Base-by-base conservation (phyloP, 768 basidiomycete species). In the Hydnomerulius pinastri region DNA sequence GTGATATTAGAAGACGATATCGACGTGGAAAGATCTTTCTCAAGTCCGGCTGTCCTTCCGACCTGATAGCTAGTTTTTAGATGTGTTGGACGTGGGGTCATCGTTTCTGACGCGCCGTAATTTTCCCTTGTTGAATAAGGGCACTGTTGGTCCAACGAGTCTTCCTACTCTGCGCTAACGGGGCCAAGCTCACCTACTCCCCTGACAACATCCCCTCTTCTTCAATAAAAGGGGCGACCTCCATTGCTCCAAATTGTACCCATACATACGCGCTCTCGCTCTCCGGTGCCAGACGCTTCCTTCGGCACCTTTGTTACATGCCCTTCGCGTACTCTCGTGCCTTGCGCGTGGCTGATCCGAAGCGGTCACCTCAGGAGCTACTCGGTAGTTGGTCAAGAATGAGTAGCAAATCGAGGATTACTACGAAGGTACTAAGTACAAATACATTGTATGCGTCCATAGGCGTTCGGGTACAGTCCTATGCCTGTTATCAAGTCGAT, bases 131-230 rank as follows among this genome's bases (percentile, higher is more conserved):
- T 5, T 40, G n/a, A 6, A 17, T 20, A 47, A 87, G 86, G 86
- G 4, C 83, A 87, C 57, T 88, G 86, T 60, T 87, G 86, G 86
- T 86, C 85, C n/a, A 72, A 86, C 50, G 86, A 88, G 64, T 65
- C 76, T 4, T 64, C 59, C 42, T 62, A 75, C 30, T 70, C 77
- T 7, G 68, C 78, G 2, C 38, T 72, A 7, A 39, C 55, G 3
- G 48, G 28, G 50, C 20, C 38, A 47, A 48, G 21, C 43, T 35
- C 43, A 46, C 46, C 23, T 46, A 21, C 49, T 40, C 42, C n/a
- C n/a, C n/a, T n/a, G n/a, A n/a, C 46, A 44, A 47, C 13, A 42
- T 30, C 40, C n/a, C 15, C 29, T 30, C 5, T 23, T 21, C 4
- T 25, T 9, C 33, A 17, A 23, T 38, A 39, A 20, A 40, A 29